A percentile compares a stretch with the other conserved stretches of the same genome.
Conservation (phyloP, 2,329 filamentous ascomycete species). For the Claviceps sp. region DNA sequence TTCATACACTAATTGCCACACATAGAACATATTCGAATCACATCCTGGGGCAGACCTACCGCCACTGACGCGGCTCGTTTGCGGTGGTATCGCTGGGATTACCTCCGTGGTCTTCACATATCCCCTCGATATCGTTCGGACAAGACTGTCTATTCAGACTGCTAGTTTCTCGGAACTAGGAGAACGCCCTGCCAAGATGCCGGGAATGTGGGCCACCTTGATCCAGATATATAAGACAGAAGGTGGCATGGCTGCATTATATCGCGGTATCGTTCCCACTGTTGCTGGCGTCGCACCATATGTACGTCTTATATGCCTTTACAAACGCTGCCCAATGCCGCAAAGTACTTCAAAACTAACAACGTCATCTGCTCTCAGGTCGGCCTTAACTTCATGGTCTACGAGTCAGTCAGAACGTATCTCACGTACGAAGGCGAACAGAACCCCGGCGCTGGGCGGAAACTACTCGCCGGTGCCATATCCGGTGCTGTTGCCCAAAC, state of each 20-base stretch:
- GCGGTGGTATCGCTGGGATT: conserved; percentile 82
- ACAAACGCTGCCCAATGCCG: neutral
- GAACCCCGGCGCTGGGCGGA: conserved; percentile 66
- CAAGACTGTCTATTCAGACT: conserved; percentile 88
- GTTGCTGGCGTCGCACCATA: conserved; percentile 93
- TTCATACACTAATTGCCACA: neutral
- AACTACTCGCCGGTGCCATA: conserved; percentile 78
- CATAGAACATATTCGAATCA: conserved; percentile 59
- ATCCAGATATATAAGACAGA: conserved; percentile 77
- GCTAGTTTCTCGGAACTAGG: conserved; percentile 81
- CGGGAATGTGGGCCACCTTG: conserved; percentile 87
- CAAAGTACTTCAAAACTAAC: conserved; percentile 6
- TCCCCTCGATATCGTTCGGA: conserved; percentile 93
- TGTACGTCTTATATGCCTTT: conserved; percentile 30
- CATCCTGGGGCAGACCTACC: conserved; percentile 60
- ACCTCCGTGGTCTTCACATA: conserved; percentile 94
- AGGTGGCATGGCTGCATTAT: conserved; percentile 74
- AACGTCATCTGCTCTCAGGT: conserved; percentile 39
- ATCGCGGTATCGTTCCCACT: conserved; percentile 86
- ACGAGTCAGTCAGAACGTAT: conserved; percentile 73
- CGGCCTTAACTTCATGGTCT: conserved; percentile 96
- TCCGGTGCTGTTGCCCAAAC: conserved; percentile 96
- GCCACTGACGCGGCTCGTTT: conserved; percentile 65
- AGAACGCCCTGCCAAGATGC: conserved; percentile 51
- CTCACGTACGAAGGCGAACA: conserved; percentile 80